These are phyloP conservation scores for Dictyostelium citrinum DNA, from an alignment of 78 protist genomes.

Conservation along the genomic window DNA sequence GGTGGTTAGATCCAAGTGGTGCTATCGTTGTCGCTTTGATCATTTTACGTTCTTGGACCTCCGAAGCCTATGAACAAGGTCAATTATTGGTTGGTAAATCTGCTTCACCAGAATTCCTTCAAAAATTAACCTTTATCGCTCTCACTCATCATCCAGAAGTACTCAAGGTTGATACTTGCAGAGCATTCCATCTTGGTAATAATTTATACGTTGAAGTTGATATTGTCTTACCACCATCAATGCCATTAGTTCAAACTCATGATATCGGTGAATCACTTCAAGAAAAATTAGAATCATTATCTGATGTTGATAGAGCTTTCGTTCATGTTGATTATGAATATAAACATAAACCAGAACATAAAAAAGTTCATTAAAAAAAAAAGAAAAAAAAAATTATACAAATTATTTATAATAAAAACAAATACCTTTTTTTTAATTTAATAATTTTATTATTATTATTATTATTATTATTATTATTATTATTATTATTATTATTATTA, in stretches of 20 bases:
- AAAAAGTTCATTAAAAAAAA: conserved; percentile 30
- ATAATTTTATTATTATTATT: background rate
- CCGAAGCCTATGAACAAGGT: conserved; percentile 77
- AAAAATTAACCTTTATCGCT: conserved; percentile 80
- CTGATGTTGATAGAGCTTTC: conserved; percentile 89
- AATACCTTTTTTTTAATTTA: too few species aligned
- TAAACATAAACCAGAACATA: conserved; percentile 82
- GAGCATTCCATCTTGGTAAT: conserved; percentile 85
- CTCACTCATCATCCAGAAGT: conserved; percentile 46
- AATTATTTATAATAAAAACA: background rate
- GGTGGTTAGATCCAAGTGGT: conserved; percentile 90
- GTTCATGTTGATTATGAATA: conserved; percentile 91
- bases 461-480: background rate
- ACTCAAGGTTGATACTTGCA: conserved; percentile 83
- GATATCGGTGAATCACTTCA: conserved; percentile 92
- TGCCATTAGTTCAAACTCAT: conserved; percentile 75
- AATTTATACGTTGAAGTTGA: conserved; percentile 82
- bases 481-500: background rate
- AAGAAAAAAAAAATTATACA: background rate
- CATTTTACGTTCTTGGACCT: conserved; percentile 86
- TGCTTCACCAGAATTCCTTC: conserved; percentile 79
- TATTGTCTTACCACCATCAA: conserved; percentile 76
- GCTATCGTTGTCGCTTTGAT: conserved; percentile 84
- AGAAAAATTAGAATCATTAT: conserved; percentile 69
- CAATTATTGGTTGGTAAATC: conserved; percentile 78